Evolutionary conservation across 208 protist genomes (phyloP).

Genomic region (Trypanosoma melophagium): DNA sequence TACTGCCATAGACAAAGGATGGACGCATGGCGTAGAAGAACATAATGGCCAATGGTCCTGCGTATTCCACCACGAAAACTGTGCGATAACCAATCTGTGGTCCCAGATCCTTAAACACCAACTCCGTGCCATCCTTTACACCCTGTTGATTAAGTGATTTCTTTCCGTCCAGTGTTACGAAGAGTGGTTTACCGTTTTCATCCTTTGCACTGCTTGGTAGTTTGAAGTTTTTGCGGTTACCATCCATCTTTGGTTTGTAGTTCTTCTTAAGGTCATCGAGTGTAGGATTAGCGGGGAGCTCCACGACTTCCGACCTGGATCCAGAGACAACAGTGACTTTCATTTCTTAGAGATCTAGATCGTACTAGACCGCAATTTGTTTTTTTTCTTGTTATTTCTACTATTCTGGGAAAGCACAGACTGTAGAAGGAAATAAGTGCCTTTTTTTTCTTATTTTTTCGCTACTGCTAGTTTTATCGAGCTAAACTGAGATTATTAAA

Average conservation of each 20-base stretch:
- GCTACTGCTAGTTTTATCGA: neutral
- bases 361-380: neutral
- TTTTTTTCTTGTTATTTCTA: constrained; percentile 2
- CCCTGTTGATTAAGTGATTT: constrained; percentile 57
- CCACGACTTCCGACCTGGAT: constrained; percentile 45
- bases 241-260: constrained; percentile 53
- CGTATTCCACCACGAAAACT: constrained; percentile 95
- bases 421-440: too few species aligned
- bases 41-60: constrained; percentile 91
- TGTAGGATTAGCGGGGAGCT: constrained; percentile 58
- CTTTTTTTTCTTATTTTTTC: constrained; percentile 15
- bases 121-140: constrained; percentile 56
- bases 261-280: constrained; percentile 69
- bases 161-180: constrained; percentile 49
- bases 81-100: constrained; percentile 92
- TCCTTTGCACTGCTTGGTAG: constrained; percentile 31
- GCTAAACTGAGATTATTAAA: neutral
- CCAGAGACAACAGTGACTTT: constrained; percentile 72
- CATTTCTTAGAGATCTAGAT: constrained; percentile 32
- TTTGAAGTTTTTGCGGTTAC: constrained; percentile 79
- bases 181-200: constrained; percentile 41
- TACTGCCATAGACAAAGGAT: constrained; percentile 68
- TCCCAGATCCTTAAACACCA: constrained; percentile 92
- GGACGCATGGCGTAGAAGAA: constrained; percentile 77
- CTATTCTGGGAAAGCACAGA: too few species aligned